Conservation (phyloP, 1,139 yeast species). For the Saccharomyces hybrid region DNA sequence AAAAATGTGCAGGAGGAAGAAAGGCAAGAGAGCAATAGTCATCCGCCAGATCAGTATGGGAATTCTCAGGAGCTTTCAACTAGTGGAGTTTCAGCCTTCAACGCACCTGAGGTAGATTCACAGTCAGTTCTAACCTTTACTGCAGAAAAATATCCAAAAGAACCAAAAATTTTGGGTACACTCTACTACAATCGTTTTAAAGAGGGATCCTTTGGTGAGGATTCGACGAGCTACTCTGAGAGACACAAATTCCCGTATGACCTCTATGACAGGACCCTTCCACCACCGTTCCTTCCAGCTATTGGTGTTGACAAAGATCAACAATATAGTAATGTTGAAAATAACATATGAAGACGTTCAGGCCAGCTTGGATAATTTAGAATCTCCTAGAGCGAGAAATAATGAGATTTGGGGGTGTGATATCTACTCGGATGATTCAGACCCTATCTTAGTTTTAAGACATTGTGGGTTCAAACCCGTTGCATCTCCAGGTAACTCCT, state of each 20-base stretch:
- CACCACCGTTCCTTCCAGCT: conserved; percentile 27
- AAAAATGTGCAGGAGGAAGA: conserved; percentile 1
- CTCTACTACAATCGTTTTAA: conserved; percentile 21
- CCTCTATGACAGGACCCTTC: conserved; percentile 10
- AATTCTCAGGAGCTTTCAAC: not conserved
- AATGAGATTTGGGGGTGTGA: conserved; percentile 88
- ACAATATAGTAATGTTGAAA: conserved; percentile 18
- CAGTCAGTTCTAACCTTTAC: conserved; percentile 13
- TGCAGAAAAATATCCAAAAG: conserved; percentile 10
- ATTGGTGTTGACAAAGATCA: conserved; percentile 16
- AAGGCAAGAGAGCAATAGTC: not conserved
- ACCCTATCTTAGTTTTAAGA: conserved; percentile 61
- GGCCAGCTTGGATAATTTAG: conserved; percentile 26
- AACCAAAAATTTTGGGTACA: conserved; percentile 15
- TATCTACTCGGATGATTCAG: conserved; percentile 88
- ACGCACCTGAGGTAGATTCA: conserved; percentile 10
- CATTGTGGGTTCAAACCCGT: conserved; percentile 63
- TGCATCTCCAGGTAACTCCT: conserved; percentile 22
- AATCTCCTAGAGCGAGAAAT: conserved; percentile 28
- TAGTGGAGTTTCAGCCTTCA: not conserved
- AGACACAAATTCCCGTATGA: conserved; percentile 15
- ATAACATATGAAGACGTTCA: conserved; percentile 20
- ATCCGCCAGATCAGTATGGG: not conserved
- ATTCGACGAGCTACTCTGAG: not conserved
- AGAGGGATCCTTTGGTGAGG: conserved; percentile 13